Evolutionary conservation across 257 asterid genomes (phyloP).

Genomic region (Nicotiana sylvestris): DNA sequence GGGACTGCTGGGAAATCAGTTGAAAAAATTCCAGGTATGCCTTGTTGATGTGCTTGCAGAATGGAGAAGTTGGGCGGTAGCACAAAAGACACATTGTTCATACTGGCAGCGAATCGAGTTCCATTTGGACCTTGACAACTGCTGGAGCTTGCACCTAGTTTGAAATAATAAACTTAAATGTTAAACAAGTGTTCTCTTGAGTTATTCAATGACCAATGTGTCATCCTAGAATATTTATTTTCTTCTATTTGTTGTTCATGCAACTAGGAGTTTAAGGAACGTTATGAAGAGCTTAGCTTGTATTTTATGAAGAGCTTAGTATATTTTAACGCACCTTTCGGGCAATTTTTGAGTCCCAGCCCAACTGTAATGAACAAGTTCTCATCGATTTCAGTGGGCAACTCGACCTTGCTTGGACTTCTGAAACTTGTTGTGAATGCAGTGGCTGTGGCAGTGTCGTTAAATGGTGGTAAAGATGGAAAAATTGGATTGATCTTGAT

Average conservation of each 20-base stretch:
- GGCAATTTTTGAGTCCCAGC: constrained; percentile 62
- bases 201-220: neutral
- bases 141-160: constrained; percentile 29
- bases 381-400: constrained; percentile 74
- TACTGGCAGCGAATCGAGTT: no score
- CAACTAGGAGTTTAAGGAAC: neutral
- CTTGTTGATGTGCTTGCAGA: constrained; percentile 74
- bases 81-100: constrained; percentile 46
- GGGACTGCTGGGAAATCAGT: constrained; percentile 71
- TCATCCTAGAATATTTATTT: neutral
- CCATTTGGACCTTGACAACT: constrained; percentile 89
- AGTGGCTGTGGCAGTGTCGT: constrained; percentile 69
- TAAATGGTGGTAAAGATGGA: constrained; percentile 62
- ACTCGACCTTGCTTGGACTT: constrained; percentile 47
- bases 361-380: constrained; percentile 71
- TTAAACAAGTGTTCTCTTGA: neutral
- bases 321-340: constrained; percentile 14
- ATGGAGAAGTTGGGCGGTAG: constrained; percentile 69
- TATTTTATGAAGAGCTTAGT: neutral
- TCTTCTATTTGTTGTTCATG: neutral
- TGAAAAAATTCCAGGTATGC: constrained; percentile 69
- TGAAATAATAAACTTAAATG: neutral
- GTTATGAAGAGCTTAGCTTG: neutral
- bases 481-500: constrained; percentile 35
- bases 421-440: constrained; percentile 64